Percentiles rank a stretch among this genome's conserved stretches.
These are phyloP conservation scores for Neonectria sp. DNA, from an alignment of 2,329 filamentous ascomycete species.

Conservation along the genomic window DNA sequence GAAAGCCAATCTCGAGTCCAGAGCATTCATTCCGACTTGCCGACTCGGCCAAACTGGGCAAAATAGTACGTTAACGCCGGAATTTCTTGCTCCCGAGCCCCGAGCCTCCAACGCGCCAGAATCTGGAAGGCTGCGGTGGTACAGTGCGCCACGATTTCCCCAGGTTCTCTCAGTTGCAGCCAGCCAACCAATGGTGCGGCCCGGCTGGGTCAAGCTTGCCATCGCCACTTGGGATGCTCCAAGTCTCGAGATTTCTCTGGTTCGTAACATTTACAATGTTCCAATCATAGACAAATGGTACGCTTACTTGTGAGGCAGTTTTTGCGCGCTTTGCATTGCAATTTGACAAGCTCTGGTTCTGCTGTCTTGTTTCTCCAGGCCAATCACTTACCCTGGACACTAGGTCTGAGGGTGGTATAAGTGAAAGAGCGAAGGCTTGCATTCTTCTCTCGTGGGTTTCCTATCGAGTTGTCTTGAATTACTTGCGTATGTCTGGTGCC, in stretches of 20 bases:
- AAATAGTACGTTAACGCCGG: conserved; percentile 31
- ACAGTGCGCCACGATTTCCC: conserved; percentile 35
- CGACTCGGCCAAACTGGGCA: conserved; percentile 30
- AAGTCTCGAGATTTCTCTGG: neutral
- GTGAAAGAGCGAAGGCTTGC: neutral
- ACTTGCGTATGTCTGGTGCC: neutral
- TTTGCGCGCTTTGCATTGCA: neutral
- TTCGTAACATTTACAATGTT: neutral
- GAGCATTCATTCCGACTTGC: conserved; percentile 24
- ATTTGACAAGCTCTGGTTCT: neutral
- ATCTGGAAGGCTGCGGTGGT: conserved; percentile 14
- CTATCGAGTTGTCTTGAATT: no score
- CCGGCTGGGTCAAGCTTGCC: conserved; percentile 4
- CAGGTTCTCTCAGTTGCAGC: conserved; percentile 28
- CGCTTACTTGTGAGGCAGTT: neutral
- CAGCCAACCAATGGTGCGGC: conserved; percentile 17
- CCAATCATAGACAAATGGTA: neutral
- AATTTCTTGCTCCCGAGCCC: conserved; percentile 33
- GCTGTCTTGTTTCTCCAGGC: neutral
- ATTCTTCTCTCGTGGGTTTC: neutral
- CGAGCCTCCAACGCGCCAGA: conserved; percentile 25
- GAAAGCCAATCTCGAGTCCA: conserved; percentile 34
- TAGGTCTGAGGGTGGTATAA: neutral
- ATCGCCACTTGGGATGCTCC: conserved; percentile 4
- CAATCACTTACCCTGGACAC: conserved; percentile 7